Conservation (phyloP, 768 basidiomycete species). For the Lyophyllum decastes region DNA sequence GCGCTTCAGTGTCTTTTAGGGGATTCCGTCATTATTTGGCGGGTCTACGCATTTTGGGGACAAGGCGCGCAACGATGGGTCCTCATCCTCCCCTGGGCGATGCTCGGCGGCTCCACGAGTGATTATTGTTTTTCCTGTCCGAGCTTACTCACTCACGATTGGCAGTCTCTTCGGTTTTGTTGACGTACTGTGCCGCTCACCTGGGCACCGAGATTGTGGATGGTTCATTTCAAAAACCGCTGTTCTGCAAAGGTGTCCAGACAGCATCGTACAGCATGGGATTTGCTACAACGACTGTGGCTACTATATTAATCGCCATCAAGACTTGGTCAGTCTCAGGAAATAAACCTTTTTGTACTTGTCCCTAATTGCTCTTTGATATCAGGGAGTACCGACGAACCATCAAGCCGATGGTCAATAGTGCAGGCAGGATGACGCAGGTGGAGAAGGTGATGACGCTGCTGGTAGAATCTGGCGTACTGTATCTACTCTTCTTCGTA, state of each 20-base stretch:
- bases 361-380: too few relatives aligned
- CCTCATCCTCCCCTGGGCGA: slow-evolving; percentile 4
- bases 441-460: too few relatives aligned
- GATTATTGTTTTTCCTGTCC: neutral
- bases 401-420: too few relatives aligned
- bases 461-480: too few relatives aligned
- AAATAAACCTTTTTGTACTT: too few relatives aligned
- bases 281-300: too few relatives aligned
- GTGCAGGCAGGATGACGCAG: too few relatives aligned
- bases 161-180: neutral
- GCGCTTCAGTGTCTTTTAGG: slow-evolving; percentile 2
- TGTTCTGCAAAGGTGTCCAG: slow-evolving; percentile 8
- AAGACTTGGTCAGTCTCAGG: too few relatives aligned
- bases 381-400: too few relatives aligned
- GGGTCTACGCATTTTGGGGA: slow-evolving; percentile 5
- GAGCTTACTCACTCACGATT: neutral
- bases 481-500: too few relatives aligned
- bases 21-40: slow-evolving; percentile 10
- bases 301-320: too few relatives aligned
- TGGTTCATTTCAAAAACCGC: slow-evolving; percentile 7
- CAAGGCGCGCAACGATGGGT: neutral
- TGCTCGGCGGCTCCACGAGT: slow-evolving; percentile 5
- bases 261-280: too few relatives aligned
- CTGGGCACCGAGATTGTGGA: slow-evolving; percentile 8
- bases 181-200: slow-evolving; percentile 7